Evolutionary conservation across 305 asterid genomes (phyloP).

Genomic region (Withania somnifera): DNA sequence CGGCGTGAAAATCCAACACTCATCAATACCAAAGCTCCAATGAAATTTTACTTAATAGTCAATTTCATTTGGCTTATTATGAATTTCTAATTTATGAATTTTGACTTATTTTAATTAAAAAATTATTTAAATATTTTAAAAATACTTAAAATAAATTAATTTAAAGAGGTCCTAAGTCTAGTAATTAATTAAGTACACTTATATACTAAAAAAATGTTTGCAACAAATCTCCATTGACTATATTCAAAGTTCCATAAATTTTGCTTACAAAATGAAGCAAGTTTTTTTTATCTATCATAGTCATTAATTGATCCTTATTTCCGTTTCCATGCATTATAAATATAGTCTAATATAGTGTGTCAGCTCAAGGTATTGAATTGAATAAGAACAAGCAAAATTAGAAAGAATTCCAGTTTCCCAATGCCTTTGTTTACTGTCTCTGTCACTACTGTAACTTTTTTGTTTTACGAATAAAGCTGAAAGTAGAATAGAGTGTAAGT

Average conservation of each 20-base stretch:
- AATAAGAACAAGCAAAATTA: background rate
- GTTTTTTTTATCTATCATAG: background rate
- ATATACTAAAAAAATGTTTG: background rate
- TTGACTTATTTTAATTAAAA: too few species aligned
- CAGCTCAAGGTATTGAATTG: background rate
- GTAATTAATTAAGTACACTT: background rate
- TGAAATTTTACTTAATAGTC: background rate
- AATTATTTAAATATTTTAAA: too few species aligned
- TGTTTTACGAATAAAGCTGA: slow-evolving; percentile 2
- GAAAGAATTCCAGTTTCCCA: slow-evolving; percentile 2
- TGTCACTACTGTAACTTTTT: background rate
- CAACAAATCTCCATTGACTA: background rate
- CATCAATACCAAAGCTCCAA: background rate
- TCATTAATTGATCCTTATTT: background rate
- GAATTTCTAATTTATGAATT: too few species aligned
- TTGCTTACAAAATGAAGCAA: background rate
- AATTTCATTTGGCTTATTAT: too few species aligned
- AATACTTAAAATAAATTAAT: too few species aligned
- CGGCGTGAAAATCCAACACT: background rate
- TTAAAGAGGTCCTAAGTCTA: too few species aligned
- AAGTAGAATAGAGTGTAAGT: background rate
- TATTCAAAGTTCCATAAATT: background rate
- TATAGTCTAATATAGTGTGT: background rate
- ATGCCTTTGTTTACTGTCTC: background rate
- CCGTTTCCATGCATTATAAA: background rate